Conservation (phyloP, 164 flowering plant species). For the Malania oleifera region DNA sequence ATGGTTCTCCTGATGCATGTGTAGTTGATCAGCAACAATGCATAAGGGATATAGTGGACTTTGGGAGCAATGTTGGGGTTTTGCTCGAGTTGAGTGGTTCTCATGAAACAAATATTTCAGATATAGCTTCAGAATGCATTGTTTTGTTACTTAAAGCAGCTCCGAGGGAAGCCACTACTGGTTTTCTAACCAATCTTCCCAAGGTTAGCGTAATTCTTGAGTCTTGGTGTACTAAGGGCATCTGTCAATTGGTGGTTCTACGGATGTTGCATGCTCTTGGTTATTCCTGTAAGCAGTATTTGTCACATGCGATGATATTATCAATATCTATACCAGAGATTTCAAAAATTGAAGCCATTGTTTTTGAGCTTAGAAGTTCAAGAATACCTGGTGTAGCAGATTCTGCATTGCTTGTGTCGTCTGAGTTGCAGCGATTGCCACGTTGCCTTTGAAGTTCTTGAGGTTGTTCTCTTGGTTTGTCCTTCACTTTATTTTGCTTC, state of each 20-base stretch:
- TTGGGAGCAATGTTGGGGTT: conserved; percentile 60
- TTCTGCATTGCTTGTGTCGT: conserved; percentile 50
- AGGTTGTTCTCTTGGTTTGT: conserved; percentile 2
- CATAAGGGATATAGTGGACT: conserved; percentile 71
- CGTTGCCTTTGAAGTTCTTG: conserved; percentile 38
- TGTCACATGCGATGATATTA: conserved; percentile 77
- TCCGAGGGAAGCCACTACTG: conserved; percentile 82
- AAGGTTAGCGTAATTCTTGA: conserved; percentile 60
- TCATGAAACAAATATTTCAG: conserved; percentile 41
- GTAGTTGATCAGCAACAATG: conserved; percentile 41
- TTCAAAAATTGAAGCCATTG: conserved; percentile 52
- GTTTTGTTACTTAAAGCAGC: conserved; percentile 68
- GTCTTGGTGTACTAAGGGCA: conserved; percentile 28
- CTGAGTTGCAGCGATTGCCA: conserved; percentile 78
- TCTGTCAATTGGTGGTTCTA: conserved; percentile 38
- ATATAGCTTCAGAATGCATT: conserved; percentile 86
- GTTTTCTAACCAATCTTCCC: conserved; percentile 70
- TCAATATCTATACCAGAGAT: conserved; percentile 60
- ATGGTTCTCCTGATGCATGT: conserved; percentile 30
- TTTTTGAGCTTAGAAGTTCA: conserved; percentile 53
- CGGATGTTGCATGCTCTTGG: conserved; percentile 73
- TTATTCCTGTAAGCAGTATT: conserved; percentile 67
- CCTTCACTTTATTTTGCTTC: not conserved
- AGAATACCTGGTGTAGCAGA: conserved; percentile 34
- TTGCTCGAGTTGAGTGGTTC: conserved; percentile 57